Evolutionary conservation across 2,329 filamentous ascomycete genomes (phyloP), one percentile per base, ranked within the genome.

Genomic region (Onygenales sp.): DNA sequence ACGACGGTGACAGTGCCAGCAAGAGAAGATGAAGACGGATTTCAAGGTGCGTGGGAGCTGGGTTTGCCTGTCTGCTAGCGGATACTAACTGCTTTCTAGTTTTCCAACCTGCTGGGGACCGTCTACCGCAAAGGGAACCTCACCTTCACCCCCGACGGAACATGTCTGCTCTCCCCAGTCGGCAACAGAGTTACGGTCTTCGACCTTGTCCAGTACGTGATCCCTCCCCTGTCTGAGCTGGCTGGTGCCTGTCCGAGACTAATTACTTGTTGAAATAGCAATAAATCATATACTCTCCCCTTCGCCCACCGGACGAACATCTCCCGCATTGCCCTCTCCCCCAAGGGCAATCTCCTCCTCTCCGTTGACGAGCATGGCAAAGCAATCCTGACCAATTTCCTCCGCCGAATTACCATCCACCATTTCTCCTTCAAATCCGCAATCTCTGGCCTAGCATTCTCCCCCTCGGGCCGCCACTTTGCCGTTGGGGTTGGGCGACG

Each of bases 61-160:
- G 7, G 49, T 49, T 34, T 40, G 33, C 2, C 14, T 11, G 8
- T 27, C 46, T 42, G 32, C 27, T 21, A 36, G 9, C 39, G 44
- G 36, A 34, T 49, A 43, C 54, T 74, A 54, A 73, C 56, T 7
- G n/a, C 27, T n/a, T 46, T 43, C 2, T 65, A 96, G 91, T 98
- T 98, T 75, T 95, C 92, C 70, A 98, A 97, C 74, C 82, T 98
- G 69, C 82, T 98, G 66, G 94, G 93, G 68, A 98, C 93, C 62
- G 93, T 98, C 68, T 98, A 97, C 78, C 89, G 90, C 76, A 88
- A 91, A 81, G 93, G 94, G 73, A 98, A 97, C 70, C 82, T 98
- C 65, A 81, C 96, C 68, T 98, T 94, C 77, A 94, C 88, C 64
- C 89, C 91, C 57, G 92, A 98, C 81, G 94, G 94, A 68, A 93